Evolutionary conservation across 2,329 filamentous ascomycete species (phyloP).

Genomic region (Phialophora macrospora): DNA sequence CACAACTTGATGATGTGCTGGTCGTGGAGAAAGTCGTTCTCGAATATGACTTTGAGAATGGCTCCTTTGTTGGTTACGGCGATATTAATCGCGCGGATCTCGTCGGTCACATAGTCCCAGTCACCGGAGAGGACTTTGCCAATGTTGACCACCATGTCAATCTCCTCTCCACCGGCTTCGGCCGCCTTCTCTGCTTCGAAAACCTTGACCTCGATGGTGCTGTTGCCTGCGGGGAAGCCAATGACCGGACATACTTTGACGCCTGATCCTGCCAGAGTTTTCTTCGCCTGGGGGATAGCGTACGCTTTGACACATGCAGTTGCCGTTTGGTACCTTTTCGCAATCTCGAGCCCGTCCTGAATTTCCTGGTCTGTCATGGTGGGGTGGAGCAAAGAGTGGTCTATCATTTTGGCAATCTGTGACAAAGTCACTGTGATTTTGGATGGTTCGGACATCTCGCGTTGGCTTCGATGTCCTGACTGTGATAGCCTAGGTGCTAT

Average conservation of each 20-base stretch:
- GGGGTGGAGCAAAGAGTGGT: conserved; percentile 66
- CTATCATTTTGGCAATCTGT: conserved; percentile 61
- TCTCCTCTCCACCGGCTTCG: conserved; percentile 57
- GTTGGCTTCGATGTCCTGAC: background rate
- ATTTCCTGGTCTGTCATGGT: conserved; percentile 65
- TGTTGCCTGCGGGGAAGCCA: conserved; percentile 66
- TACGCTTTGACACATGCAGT: conserved; percentile 66
- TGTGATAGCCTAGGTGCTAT: background rate
- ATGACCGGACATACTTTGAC: conserved; percentile 64
- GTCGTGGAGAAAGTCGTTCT: conserved; percentile 62
- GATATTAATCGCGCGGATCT: conserved; percentile 59
- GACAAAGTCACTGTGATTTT: conserved; percentile 50
- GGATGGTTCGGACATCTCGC: conserved; percentile 18
- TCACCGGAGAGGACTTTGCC: conserved; percentile 63
- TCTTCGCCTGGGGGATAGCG: conserved; percentile 55
- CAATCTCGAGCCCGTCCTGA: conserved; percentile 54
- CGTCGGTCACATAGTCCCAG: conserved; percentile 61
- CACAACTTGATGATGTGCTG: conserved; percentile 60
- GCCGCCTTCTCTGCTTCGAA: conserved; percentile 58
- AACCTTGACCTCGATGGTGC: conserved; percentile 60
- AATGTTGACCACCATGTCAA: conserved; percentile 67
- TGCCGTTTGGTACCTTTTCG: conserved; percentile 57
- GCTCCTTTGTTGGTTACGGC: conserved; percentile 50
- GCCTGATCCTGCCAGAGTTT: conserved; percentile 54
- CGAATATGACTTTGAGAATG: conserved; percentile 65